phyloP scores from a whole-genome alignment of 2,329 filamentous ascomycete genomes.

The Venturiaceae sp. region DNA sequence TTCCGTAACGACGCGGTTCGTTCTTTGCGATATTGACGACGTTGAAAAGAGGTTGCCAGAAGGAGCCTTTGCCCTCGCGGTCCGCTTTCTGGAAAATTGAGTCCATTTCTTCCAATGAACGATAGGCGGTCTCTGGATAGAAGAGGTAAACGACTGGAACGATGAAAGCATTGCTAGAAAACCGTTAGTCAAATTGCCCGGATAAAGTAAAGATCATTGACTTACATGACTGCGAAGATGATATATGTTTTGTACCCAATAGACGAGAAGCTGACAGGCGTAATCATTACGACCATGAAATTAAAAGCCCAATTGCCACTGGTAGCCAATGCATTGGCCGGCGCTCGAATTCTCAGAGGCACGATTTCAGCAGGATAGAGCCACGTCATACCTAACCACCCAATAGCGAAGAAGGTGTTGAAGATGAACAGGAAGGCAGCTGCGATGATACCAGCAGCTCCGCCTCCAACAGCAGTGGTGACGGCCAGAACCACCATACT shows the following conservation, averaged over 20 bases:
- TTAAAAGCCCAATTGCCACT: constrained; percentile 27
- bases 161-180: constrained; percentile 7
- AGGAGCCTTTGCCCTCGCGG: not conserved
- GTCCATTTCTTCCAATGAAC: constrained; percentile 9
- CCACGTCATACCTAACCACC: constrained; percentile 15
- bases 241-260: constrained; percentile 16
- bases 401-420: constrained; percentile 22
- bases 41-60: not conserved
- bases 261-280: constrained; percentile 25
- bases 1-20: constrained; percentile 47
- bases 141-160: constrained; percentile 8
- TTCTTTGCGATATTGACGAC: constrained; percentile 17
- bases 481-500: constrained; percentile 40
- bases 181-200: no score
- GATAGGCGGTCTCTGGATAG: constrained; percentile 7
- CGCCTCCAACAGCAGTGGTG: constrained; percentile 28
- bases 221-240: constrained; percentile 1
- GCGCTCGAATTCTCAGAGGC: constrained; percentile 28
- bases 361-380: constrained; percentile 33
- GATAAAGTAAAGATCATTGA: no score
- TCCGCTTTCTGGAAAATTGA: constrained; percentile 1
- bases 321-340: constrained; percentile 28
- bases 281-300: constrained; percentile 26
- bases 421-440: constrained; percentile 33
- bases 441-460: constrained; percentile 30